phyloP scores from a whole-genome alignment of 495 filamentous ascomycete genomes.

The Aspergillus bridgeri region DNA sequence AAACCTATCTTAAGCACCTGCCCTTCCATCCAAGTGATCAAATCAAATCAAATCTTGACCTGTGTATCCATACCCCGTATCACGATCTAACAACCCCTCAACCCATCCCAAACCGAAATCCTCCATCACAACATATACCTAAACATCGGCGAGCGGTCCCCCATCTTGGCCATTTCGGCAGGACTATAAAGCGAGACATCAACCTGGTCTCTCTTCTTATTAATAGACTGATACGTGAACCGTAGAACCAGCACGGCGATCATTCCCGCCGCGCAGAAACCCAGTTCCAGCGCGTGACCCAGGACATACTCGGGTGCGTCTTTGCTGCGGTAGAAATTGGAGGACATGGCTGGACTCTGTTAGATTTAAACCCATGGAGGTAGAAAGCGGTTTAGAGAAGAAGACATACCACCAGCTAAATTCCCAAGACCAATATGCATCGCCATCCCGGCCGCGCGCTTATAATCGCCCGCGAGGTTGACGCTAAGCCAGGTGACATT shows the following conservation, averaged over 20 bases:
- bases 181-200: conserved; percentile 48
- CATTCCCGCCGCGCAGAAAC: conserved; percentile 60
- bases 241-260: conserved; percentile 54
- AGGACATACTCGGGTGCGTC: conserved; percentile 64
- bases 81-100: too few relatives aligned
- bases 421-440: conserved; percentile 73
- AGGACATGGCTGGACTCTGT: conserved; percentile 55
- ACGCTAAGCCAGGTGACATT: conserved; percentile 69
- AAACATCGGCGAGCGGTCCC: conserved; percentile 63
- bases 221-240: conserved; percentile 56
- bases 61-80: too few relatives aligned
- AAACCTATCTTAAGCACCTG: too few relatives aligned
- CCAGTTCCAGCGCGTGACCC: conserved; percentile 67
- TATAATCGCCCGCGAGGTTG: conserved; percentile 69
- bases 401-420: conserved; percentile 53
- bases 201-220: conserved; percentile 55
- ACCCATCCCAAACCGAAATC: neutral
- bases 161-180: conserved; percentile 55
- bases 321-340: conserved; percentile 68
- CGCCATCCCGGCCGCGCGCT: conserved; percentile 70
- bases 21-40: too few relatives aligned
- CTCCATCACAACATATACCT: conserved; percentile 50
- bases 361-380: neutral
- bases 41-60: too few relatives aligned
- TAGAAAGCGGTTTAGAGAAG: neutral